Percentiles rank a stretch among this genome's conserved stretches.
Evolutionary conservation across 371 early-diverging fungal species (phyloP).

Genomic region (Nematocida minor): DNA sequence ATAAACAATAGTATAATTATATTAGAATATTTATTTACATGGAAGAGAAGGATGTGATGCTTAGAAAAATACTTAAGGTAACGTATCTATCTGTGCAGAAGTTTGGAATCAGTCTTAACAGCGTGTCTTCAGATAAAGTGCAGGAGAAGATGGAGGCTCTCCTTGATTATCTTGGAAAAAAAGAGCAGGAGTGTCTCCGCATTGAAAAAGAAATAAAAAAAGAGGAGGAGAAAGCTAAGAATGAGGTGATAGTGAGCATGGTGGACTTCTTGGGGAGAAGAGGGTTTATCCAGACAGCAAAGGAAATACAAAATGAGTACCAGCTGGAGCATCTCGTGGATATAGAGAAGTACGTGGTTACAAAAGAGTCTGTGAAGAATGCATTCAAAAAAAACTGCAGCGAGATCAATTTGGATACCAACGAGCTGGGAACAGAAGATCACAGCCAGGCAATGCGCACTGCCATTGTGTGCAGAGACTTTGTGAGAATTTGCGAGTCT

Average conservation of each 20-base stretch:
- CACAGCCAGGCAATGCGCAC: background rate
- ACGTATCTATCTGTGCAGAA: conserved; percentile 34
- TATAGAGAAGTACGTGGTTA: background rate
- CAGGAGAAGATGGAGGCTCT: background rate
- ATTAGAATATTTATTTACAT: background rate
- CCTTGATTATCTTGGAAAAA: conserved; percentile 13
- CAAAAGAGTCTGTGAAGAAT: background rate
- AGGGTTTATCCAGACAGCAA: conserved; percentile 7
- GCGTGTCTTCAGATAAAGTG: background rate
- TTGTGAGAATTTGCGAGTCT: background rate
- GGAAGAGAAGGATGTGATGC: background rate
- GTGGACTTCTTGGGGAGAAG: conserved; percentile 17
- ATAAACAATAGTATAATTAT: background rate
- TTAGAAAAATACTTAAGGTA: background rate
- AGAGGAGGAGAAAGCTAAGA: background rate
- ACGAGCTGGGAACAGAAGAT: background rate
- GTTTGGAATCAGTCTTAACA: background rate
- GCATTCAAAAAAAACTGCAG: background rate
- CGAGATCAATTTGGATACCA: background rate
- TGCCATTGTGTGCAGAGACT: background rate
- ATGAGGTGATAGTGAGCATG: conserved; percentile 5
- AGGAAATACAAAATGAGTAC: background rate
- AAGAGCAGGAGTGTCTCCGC: conserved; percentile 21
- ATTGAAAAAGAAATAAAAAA: conserved; percentile 10
- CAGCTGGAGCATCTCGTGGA: background rate